Percentiles rank a stretch among this genome's conserved stretches.
These are phyloP conservation scores for Pichia phayaonensis DNA, from an alignment of 805 yeast species.

Conservation along the genomic window DNA sequence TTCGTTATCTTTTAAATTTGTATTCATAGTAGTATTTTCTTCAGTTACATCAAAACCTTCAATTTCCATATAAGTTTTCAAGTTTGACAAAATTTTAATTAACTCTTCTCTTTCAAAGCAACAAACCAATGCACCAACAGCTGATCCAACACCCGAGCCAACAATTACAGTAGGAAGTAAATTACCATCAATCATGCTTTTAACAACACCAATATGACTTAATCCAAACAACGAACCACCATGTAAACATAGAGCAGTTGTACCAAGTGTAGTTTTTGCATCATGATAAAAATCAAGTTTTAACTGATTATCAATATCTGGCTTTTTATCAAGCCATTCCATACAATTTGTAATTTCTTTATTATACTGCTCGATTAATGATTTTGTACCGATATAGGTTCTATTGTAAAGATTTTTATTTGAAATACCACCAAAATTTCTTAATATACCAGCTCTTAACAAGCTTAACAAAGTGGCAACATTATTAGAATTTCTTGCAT, in stretches of 20 bases:
- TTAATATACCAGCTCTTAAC: slow-evolving; percentile 71
- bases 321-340: slow-evolving; percentile 23
- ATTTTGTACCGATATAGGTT: slow-evolving; percentile 82
- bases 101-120: slow-evolving; percentile 63
- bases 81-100: slow-evolving; percentile 33
- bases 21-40: slow-evolving; percentile 33
- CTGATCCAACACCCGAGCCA: slow-evolving; percentile 92
- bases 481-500: slow-evolving; percentile 56
- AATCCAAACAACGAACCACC: slow-evolving; percentile 95
- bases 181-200: slow-evolving; percentile 67
- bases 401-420: slow-evolving; percentile 71
- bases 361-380: slow-evolving; percentile 80
- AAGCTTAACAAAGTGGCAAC: slow-evolving; percentile 51
- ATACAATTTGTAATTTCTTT: slow-evolving; percentile 67
- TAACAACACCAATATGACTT: slow-evolving; percentile 89
- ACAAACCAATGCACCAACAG: slow-evolving; percentile 82
- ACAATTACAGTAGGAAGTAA: slow-evolving; percentile 79
- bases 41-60: slow-evolving; percentile 32
- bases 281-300: slow-evolving; percentile 76
- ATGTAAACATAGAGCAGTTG: slow-evolving; percentile 83
- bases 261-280: slow-evolving; percentile 79
- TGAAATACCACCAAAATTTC: slow-evolving; percentile 90
- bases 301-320: slow-evolving; percentile 35
- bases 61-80: slow-evolving; percentile 20
- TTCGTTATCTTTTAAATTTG: slow-evolving; percentile 20